These are phyloP conservation scores for Pseudopithomyces maydicus DNA, from an alignment of 2,329 filamentous ascomycete species.

Conservation along the genomic window DNA sequence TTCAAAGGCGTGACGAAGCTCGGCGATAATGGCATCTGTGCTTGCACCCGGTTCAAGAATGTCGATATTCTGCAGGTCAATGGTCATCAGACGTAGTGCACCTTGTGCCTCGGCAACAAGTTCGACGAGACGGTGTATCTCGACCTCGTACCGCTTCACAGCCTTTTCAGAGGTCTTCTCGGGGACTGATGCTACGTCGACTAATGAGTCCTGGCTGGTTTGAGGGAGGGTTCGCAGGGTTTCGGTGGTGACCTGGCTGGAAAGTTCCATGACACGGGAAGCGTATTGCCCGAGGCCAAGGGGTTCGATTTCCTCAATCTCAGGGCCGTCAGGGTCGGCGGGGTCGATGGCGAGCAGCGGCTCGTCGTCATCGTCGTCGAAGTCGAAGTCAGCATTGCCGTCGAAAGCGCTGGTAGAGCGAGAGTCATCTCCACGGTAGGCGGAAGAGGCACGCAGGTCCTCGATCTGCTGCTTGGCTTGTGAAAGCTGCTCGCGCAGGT, in stretches of 20 bases:
- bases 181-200: constrained; percentile 24
- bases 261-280: constrained; percentile 31
- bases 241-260: constrained; percentile 36
- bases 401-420: constrained; percentile 28
- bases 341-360: constrained; percentile 38
- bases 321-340: constrained; percentile 37
- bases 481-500: constrained; percentile 41
- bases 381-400: constrained; percentile 25
- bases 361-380: constrained; percentile 36
- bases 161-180: constrained; percentile 44
- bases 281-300: constrained; percentile 34
- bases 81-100: constrained; percentile 48
- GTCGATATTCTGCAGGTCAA: constrained; percentile 51
- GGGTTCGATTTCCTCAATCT: constrained; percentile 31
- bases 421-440: constrained; percentile 36
- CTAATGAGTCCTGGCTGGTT: constrained; percentile 31
- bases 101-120: constrained; percentile 48
- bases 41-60: constrained; percentile 42
- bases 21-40: constrained; percentile 42
- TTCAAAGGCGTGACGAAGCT: constrained; percentile 50
- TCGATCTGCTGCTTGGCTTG: constrained; percentile 43
- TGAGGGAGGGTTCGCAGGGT: constrained; percentile 30
- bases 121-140: constrained; percentile 45
- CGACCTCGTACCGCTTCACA: constrained; percentile 43
- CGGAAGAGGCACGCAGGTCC: constrained; percentile 36